These are phyloP conservation scores for Quercus berberidifolia DNA, from an alignment of 306 rosid genomes.

Conservation along the genomic window DNA sequence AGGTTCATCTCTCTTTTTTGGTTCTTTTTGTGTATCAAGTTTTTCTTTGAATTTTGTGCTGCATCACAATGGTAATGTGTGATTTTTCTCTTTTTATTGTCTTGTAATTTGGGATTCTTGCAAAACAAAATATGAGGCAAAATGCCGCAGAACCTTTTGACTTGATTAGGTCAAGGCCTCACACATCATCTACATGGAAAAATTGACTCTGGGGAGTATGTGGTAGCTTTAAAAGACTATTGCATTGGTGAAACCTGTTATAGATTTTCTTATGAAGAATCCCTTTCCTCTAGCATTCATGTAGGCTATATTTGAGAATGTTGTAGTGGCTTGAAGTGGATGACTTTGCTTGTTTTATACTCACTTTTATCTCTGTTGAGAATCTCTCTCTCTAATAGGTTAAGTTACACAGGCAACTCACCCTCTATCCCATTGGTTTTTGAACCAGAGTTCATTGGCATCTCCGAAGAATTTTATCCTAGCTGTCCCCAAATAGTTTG, in stretches of 20 bases:
- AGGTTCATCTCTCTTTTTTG: too few relatives aligned
- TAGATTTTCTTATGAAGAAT: neutral
- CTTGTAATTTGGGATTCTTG: neutral
- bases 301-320: neutral
- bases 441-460: too few relatives aligned
- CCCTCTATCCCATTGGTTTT: too few relatives aligned
- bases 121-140: neutral
- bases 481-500: neutral
- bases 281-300: neutral
- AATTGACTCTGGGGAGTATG: neutral
- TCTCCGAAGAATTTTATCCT: too few relatives aligned
- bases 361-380: too few relatives aligned
- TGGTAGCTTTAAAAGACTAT: neutral
- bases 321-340: neutral
- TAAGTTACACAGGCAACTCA: too few relatives aligned
- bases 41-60: too few relatives aligned
- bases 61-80: too few relatives aligned
- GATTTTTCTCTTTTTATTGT: neutral
- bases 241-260: neutral
- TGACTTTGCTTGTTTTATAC: too few relatives aligned
- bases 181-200: neutral
- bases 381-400: too few relatives aligned
- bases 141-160: neutral
- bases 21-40: too few relatives aligned
- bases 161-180: neutral